phyloP scores from a whole-genome alignment of 176 grass and related monocot species.

The Triticum timopheevii region DNA sequence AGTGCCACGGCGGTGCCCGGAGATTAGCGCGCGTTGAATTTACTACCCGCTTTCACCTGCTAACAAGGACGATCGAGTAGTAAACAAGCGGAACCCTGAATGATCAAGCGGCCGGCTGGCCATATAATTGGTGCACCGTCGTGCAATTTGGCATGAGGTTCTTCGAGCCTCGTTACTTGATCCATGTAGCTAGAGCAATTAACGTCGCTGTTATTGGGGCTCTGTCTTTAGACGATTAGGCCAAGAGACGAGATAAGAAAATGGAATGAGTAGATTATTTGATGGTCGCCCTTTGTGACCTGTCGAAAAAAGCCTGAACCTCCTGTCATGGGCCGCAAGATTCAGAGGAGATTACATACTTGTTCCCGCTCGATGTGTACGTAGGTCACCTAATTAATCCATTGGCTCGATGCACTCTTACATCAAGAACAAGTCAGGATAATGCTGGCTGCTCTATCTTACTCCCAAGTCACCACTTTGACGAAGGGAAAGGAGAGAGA shows the following conservation, averaged over 20 bases:
- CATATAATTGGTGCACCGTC: background rate
- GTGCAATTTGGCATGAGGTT: background rate
- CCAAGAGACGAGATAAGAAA: background rate
- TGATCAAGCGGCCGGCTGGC: background rate
- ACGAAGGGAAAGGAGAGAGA: background rate
- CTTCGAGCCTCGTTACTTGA: background rate
- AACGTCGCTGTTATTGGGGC: background rate
- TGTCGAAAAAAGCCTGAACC: background rate
- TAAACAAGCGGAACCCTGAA: background rate
- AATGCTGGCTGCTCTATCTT: background rate
- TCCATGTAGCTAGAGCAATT: background rate
- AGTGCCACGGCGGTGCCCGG: background rate
- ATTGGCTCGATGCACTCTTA: background rate
- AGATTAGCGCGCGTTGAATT: conserved; percentile 28
- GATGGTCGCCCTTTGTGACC: background rate
- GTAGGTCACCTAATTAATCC: conserved; percentile 24
- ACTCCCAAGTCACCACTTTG: background rate
- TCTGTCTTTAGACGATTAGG: background rate
- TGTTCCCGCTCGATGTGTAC: background rate
- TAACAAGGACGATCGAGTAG: background rate
- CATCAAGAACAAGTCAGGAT: background rate
- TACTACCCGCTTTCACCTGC: background rate
- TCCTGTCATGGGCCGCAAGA: background rate
- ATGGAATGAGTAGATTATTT: background rate
- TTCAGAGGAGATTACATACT: background rate